Conservation (phyloP, 208 protist species). For the Trypanosoma conorhini region DNA sequence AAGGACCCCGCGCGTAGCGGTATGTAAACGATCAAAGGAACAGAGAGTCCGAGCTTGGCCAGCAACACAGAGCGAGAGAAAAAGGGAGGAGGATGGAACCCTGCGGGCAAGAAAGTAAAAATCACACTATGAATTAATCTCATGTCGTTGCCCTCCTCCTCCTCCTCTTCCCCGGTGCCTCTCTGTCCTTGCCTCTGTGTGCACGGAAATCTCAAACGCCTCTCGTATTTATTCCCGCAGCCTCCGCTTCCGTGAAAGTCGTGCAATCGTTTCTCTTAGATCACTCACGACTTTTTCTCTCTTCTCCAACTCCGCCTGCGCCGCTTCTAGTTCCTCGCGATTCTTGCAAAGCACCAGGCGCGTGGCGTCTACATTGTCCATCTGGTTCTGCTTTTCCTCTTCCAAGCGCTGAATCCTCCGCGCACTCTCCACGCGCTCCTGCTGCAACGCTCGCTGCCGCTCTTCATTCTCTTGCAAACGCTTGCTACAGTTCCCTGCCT, state of each 20-base stretch:
- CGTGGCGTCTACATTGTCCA: conserved; percentile 62
- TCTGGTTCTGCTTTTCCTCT: conserved; percentile 50
- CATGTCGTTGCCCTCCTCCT: background rate
- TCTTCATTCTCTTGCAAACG: conserved; percentile 8
- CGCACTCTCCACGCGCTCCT: conserved; percentile 26
- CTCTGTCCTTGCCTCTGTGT: background rate
- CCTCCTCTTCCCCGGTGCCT: background rate
- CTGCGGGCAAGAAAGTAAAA: conserved; percentile 14
- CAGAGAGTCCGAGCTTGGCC: background rate
- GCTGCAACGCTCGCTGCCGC: conserved; percentile 17
- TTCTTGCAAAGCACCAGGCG: conserved; percentile 30
- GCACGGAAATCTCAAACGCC: background rate
- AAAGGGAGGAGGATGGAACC: background rate
- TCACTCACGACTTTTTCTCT: conserved; percentile 36
- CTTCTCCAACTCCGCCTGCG: conserved; percentile 34
- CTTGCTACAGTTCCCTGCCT: conserved; percentile 1
- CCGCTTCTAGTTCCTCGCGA: conserved; percentile 28
- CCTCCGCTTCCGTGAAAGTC: conserved; percentile 22
- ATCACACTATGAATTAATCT: conserved; percentile 3
- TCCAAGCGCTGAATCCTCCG: conserved; percentile 37
- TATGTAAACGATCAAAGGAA: background rate
- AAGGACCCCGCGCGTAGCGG: background rate
- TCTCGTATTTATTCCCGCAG: conserved; percentile 10
- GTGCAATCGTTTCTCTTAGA: conserved; percentile 46
- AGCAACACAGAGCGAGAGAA: background rate